Evolutionary conservation across 768 basidiomycete genomes (phyloP).

Genomic region (Naematelia aurantialba): DNA sequence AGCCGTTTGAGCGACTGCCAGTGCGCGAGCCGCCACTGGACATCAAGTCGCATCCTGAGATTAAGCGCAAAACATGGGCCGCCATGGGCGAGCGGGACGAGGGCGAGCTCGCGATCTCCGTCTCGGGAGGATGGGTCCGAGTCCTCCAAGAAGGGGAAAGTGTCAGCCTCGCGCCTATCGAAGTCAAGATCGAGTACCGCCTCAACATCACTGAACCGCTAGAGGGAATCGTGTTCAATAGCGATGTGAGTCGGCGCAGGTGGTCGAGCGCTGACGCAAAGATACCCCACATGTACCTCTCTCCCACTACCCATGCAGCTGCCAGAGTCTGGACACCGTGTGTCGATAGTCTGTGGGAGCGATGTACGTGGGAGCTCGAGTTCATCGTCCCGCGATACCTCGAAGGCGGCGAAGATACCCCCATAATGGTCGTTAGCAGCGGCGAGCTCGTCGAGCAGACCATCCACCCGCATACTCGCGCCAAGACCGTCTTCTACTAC

Average conservation of each 20-base stretch:
- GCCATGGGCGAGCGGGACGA: constrained; percentile 88
- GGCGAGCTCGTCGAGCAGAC: constrained; percentile 93
- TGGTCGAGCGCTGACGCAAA: constrained; percentile 57
- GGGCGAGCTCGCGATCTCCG: constrained; percentile 86
- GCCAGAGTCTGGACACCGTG: constrained; percentile 99
- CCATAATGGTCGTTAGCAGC: constrained; percentile 85
- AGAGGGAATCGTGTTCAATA: constrained; percentile 42
- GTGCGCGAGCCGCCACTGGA: constrained; percentile 63
- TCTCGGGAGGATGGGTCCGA: constrained; percentile 54
- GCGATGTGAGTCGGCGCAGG: constrained; percentile 28
- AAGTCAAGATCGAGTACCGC: constrained; percentile 44
- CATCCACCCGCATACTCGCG: constrained; percentile 85
- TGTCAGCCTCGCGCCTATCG: constrained; percentile 51
- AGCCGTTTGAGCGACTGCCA: constrained; percentile 60
- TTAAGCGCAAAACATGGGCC: constrained; percentile 86
- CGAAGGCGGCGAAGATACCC: constrained; percentile 55
- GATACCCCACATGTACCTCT: constrained; percentile 88
- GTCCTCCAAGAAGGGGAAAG: constrained; percentile 56
- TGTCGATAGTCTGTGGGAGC: constrained; percentile 88
- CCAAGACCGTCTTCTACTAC: constrained; percentile 92
- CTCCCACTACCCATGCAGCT: constrained; percentile 77
- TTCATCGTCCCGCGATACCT: constrained; percentile 71
- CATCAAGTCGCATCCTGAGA: constrained; percentile 82
- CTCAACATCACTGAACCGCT: constrained; percentile 43
- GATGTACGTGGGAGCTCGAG: constrained; percentile 97